These are phyloP conservation scores for Arthrobotrys entomopaga DNA, from an alignment of 2,329 filamentous ascomycete genomes.

Conservation along the genomic window DNA sequence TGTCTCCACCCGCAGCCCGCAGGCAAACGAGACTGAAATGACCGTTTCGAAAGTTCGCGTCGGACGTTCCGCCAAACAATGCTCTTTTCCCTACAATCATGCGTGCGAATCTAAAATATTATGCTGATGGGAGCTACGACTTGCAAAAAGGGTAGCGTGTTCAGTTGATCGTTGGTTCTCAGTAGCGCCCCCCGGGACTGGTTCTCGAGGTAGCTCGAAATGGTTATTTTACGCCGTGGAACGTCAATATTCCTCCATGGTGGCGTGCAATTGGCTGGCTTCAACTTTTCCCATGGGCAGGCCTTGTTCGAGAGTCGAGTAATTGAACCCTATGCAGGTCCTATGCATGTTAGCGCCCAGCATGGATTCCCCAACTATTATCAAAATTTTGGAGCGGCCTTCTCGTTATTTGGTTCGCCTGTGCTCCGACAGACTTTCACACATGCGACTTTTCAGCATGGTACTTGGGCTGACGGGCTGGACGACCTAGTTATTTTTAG, in stretches of 20 bases:
- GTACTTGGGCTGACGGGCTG: conserved; percentile 32
- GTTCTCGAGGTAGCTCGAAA: conserved; percentile 18
- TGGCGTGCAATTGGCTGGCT: conserved; percentile 22
- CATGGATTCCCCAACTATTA: conserved; percentile 56
- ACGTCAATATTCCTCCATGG: conserved; percentile 13
- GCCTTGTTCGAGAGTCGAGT: conserved; percentile 7
- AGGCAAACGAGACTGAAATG: conserved; percentile 19
- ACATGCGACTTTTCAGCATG: conserved; percentile 39
- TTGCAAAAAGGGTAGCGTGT: neutral
- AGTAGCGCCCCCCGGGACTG: too few relatives aligned
- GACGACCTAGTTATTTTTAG: conserved; percentile 53
- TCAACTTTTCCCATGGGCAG: conserved; percentile 1
- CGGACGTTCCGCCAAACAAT: conserved; percentile 42
- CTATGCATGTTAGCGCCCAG: conserved; percentile 55
- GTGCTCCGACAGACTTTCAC: conserved; percentile 22
- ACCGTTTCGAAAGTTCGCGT: conserved; percentile 22
- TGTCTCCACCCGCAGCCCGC: conserved; percentile 33
- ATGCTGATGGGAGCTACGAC: conserved; percentile 9
- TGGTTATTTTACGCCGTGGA: conserved; percentile 12
- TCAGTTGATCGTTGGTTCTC: conserved; percentile 1
- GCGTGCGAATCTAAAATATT: conserved; percentile 7
- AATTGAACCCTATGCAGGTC: conserved; percentile 43
- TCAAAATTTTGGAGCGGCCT: conserved; percentile 34
- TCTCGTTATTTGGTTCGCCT: conserved; percentile 42
- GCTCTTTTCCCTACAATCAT: conserved; percentile 25